phyloP scores from a whole-genome alignment of 768 basidiomycete species.

The Pulveroboletus sp. region DNA sequence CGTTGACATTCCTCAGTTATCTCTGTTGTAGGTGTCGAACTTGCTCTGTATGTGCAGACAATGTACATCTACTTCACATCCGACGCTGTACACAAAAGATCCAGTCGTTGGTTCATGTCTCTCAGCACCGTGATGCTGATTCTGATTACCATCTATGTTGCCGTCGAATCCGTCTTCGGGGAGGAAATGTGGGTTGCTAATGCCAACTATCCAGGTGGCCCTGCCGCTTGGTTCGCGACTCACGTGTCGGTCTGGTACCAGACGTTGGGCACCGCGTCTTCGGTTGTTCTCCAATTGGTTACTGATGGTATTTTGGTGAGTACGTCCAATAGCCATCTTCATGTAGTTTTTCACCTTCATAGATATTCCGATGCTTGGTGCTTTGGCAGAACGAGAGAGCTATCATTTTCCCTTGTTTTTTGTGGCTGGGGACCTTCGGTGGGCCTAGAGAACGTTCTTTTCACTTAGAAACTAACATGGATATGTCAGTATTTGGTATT shows the following conservation, averaged over 20 bases:
- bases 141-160: conserved; percentile 27
- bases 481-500: conserved; percentile 5
- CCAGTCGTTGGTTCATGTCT: conserved; percentile 6
- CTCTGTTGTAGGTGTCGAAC: conserved; percentile 5
- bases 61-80: background rate
- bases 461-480: background rate
- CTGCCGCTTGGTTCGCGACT: conserved; percentile 26
- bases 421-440: conserved; percentile 7
- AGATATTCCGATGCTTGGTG: conserved; percentile 36
- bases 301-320: conserved; percentile 35
- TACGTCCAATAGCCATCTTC: background rate
- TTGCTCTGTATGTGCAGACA: conserved; percentile 11
- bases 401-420: conserved; percentile 8
- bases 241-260: conserved; percentile 21
- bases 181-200: conserved; percentile 34
- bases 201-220: conserved; percentile 32
- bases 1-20: background rate
- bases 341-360: background rate
- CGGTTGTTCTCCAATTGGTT: conserved; percentile 28
- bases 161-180: conserved; percentile 16
- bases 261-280: conserved; percentile 26
- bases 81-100: background rate
- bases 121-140: conserved; percentile 17
- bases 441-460: background rate
- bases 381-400: conserved; percentile 27